Evolutionary conservation across 1,284 basidiomycete species (phyloP).

Genomic region (Ceratorhiza oryzae-sativae): DNA sequence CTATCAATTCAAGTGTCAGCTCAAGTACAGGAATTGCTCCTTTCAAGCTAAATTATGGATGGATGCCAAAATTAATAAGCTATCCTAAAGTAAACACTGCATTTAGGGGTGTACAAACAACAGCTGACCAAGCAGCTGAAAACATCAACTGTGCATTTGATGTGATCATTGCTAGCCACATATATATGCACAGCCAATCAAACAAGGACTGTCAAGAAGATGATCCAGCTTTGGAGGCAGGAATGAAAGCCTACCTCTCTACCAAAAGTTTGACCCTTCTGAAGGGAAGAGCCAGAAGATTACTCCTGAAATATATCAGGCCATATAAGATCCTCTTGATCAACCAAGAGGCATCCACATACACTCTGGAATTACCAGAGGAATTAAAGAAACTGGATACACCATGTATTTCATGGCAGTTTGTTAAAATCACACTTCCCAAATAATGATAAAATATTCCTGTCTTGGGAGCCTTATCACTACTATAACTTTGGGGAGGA

Average conservation of each 20-base stretch:
- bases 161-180: constrained; percentile 46
- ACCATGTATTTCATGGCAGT: constrained; percentile 44
- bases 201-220: constrained; percentile 44
- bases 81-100: too few species aligned
- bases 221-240: constrained; percentile 41
- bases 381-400: constrained; percentile 39
- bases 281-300: constrained; percentile 7
- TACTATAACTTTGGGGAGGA: constrained; percentile 14
- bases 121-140: too few species aligned
- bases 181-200: constrained; percentile 45
- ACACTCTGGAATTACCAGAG: constrained; percentile 44
- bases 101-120: too few species aligned
- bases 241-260: constrained; percentile 50
- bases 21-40: too few species aligned
- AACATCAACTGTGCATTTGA: too few species aligned
- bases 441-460: constrained; percentile 42
- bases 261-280: constrained; percentile 50
- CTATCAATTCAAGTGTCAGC: too few species aligned
- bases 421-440: constrained; percentile 44
- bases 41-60: too few species aligned
- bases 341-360: too few species aligned
- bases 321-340: too few species aligned
- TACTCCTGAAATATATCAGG: constrained; percentile 38
- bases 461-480: not conserved
- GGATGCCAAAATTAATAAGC: too few species aligned